Evolutionary conservation across 2,329 filamentous ascomycete genomes (phyloP), one percentile per base, ranked within the genome.

Genomic region (Trichoderma sp.): DNA sequence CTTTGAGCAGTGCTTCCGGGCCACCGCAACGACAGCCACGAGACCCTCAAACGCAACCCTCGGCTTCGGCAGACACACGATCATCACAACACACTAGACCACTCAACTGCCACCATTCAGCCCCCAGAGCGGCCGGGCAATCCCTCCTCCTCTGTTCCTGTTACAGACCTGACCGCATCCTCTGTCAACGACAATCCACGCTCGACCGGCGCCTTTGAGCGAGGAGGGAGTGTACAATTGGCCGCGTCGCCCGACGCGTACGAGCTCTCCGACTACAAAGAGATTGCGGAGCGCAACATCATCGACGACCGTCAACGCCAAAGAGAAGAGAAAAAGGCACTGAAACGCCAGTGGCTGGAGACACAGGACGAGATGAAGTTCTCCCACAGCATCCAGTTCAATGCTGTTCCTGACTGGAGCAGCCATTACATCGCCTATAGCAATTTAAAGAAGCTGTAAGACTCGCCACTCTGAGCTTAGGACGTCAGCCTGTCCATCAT

Each of bases 361-460:
- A 86, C 91, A 76, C 88, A 86, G 75, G 91, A 92, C 90, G 93
- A 94, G 80, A 99, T 99, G 96, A 98, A 98, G 91, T 99, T 99
- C 87, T 98, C 95, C 20, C 96, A 99, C 82, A 98, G 95, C 83
- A 92, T 99, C 77, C 96, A 99, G 86, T 99, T 99, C 85, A 99
- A 99, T 85, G 95, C 96, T 74, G 96, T 99, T 77, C 96, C 96
- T n/a, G 96, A 99, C 83, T 99, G 96, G 96, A 98, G 94, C 85
- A 95, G 91, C 78, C 91, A 98, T 82, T 99, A 99, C 83, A 97
- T 99, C 79, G 93, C 95, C 73, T 99, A 99, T 83, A 98, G 95
- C 84, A 98, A 98, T 79, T 88, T 99, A 77, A 99, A 99, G 87
- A 99, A 99, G 86, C 88, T 98, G 94, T 97, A 82, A 79, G 92